These are phyloP conservation scores for Chaetoceros tenuissimus DNA, from an alignment of 108 stramenopile genomes.

Conservation along the genomic window DNA sequence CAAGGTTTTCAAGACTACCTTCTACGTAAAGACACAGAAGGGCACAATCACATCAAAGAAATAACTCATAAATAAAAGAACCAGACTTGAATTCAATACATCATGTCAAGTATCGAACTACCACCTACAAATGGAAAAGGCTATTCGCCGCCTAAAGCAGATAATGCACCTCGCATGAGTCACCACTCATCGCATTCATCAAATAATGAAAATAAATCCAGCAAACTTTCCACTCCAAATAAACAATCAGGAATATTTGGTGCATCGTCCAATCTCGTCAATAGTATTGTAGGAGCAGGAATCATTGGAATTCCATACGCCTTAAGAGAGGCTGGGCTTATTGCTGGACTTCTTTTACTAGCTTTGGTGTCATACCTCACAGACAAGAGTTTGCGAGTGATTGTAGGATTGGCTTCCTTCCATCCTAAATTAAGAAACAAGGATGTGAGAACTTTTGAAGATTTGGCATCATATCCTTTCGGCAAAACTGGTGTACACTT, in stretches of 20 bases:
- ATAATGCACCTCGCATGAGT: too few relatives aligned
- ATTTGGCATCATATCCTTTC: conserved; percentile 49
- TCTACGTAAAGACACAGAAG: too few relatives aligned
- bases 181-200: too few relatives aligned
- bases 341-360: conserved; percentile 49
- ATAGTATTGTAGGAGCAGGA: conserved; percentile 79
- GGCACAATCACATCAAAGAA: too few relatives aligned
- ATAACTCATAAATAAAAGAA: too few relatives aligned
- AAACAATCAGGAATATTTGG: conserved; percentile 55
- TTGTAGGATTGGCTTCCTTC: conserved; percentile 65
- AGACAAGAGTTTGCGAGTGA: conserved; percentile 56
- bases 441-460: conserved; percentile 60
- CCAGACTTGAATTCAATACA: too few relatives aligned
- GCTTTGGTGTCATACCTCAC: conserved; percentile 55
- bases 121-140: too few relatives aligned
- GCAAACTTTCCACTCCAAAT: conserved; percentile 38
- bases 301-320: conserved; percentile 86
- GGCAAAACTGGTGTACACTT: conserved; percentile 42
- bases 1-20: too few relatives aligned
- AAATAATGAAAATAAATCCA: too few relatives aligned
- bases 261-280: conserved; percentile 66
- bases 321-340: conserved; percentile 44
- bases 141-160: too few relatives aligned
- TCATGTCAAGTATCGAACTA: too few relatives aligned
- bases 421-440: conserved; percentile 41